A percentile compares a stretch with the other conserved stretches of the same genome.
Conservation (phyloP, 768 basidiomycete species). For the Panellus pusillus region DNA sequence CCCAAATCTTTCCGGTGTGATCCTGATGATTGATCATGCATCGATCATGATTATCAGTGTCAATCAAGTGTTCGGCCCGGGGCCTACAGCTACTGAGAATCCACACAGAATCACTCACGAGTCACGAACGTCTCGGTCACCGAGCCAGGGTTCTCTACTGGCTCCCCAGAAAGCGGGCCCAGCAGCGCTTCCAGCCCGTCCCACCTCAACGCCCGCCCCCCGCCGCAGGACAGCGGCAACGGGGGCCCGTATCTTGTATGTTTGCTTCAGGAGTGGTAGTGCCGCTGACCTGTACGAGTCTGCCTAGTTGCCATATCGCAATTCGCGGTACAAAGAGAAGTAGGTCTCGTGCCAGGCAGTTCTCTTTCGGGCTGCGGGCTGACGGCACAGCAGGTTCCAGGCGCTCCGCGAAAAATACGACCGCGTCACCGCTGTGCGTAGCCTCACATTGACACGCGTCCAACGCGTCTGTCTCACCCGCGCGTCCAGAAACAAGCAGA, state of each 20-base stretch:
- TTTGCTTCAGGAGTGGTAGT: neutral
- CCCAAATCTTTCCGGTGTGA: too few species aligned
- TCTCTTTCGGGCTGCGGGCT: neutral
- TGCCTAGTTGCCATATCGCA: constrained; percentile 11
- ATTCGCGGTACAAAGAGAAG: constrained; percentile 33
- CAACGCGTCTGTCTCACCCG: neutral
- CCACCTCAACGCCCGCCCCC: neutral
- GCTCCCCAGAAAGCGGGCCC: neutral
- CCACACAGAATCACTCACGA: too few species aligned
- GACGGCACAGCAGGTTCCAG: constrained; percentile 40
- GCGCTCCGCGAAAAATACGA: constrained; percentile 47
- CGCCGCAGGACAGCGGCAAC: neutral
- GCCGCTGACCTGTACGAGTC: constrained; percentile 1
- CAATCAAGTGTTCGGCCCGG: too few species aligned
- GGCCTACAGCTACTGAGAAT: too few species aligned
- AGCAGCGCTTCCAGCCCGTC: neutral
- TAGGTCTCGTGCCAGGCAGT: constrained; percentile 7
- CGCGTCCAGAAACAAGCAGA: constrained; percentile 36
- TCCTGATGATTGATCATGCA: too few species aligned
- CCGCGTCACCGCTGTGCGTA: constrained; percentile 40
- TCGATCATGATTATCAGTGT: too few species aligned
- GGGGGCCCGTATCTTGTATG: constrained; percentile 8
- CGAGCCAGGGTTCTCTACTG: too few species aligned
- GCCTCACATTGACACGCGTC: neutral
- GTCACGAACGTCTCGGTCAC: too few species aligned